A percentile compares a stretch with the other conserved stretches of the same genome.
phyloP scores from a whole-genome alignment of 306 rosid species.

The Heteromeles arbutifolia region DNA sequence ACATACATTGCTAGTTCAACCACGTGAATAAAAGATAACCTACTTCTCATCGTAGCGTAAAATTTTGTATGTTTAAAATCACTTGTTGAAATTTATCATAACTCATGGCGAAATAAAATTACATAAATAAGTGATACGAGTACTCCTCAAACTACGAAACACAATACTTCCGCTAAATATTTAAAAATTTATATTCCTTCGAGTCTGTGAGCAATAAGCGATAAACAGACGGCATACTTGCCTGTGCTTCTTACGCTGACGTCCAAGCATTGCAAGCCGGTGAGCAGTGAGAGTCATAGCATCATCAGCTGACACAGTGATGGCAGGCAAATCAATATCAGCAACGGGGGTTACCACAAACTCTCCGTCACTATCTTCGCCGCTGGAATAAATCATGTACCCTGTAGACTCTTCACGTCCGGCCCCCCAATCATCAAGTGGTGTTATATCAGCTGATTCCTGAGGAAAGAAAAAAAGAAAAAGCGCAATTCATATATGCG shows the following conservation, averaged over 20 bases:
- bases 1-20: not conserved
- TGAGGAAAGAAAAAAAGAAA: constrained; percentile 1
- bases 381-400: constrained; percentile 52
- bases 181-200: not conserved
- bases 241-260: constrained; percentile 54
- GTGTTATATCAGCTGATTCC: constrained; percentile 56
- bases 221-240: constrained; percentile 30
- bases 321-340: constrained; percentile 72
- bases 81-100: too few relatives aligned
- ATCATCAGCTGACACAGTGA: constrained; percentile 43
- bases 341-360: constrained; percentile 38
- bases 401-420: constrained; percentile 32
- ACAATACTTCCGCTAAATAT: too few relatives aligned
- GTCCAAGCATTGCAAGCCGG: constrained; percentile 61
- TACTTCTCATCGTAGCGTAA: not conserved
- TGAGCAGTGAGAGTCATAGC: constrained; percentile 59
- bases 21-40: not conserved
- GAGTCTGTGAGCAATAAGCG: not conserved
- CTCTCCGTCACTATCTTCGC: constrained; percentile 72
- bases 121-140: not conserved
- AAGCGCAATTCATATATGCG: not conserved
- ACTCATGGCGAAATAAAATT: not conserved
- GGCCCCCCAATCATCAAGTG: constrained; percentile 54
- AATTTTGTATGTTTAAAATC: too few relatives aligned
- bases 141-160: not conserved